These are phyloP conservation scores for Lophiotrema nucula DNA, from an alignment of 495 filamentous ascomycete species.

Conservation along the genomic window DNA sequence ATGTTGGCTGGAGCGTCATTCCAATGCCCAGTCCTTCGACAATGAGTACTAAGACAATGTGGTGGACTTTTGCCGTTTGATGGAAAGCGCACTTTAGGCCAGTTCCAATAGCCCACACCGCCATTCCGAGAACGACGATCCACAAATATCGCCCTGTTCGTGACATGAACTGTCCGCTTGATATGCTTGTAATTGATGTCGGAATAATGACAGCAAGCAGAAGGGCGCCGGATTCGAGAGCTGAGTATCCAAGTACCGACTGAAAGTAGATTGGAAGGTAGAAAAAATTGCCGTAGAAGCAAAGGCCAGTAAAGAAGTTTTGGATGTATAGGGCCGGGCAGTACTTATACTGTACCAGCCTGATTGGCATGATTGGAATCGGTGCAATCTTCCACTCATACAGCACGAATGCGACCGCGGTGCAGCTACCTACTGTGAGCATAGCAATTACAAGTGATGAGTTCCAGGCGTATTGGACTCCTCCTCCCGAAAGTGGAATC, in stretches of 20 bases:
- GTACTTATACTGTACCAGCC: slow-evolving; percentile 56
- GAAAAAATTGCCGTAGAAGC: slow-evolving; percentile 57
- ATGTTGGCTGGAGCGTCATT: slow-evolving; percentile 58
- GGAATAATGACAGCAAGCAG: slow-evolving; percentile 54
- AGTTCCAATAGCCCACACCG: slow-evolving; percentile 54
- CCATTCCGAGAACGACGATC: slow-evolving; percentile 57
- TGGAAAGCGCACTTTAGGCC: slow-evolving; percentile 55
- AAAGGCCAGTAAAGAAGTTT: slow-evolving; percentile 59
- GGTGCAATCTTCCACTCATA: slow-evolving; percentile 59
- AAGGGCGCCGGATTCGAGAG: slow-evolving; percentile 47
- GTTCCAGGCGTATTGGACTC: slow-evolving; percentile 59
- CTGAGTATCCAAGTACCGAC: slow-evolving; percentile 41
- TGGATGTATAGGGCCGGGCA: slow-evolving; percentile 56
- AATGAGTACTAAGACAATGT: slow-evolving; percentile 53
- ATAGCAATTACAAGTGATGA: slow-evolving; percentile 63
- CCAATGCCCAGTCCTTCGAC: slow-evolving; percentile 58
- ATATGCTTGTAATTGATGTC: slow-evolving; percentile 53
- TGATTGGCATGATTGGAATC: slow-evolving; percentile 61
- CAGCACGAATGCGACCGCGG: slow-evolving; percentile 51
- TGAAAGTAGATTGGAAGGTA: slow-evolving; percentile 52
- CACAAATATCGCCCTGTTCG: slow-evolving; percentile 56
- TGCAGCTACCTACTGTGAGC: slow-evolving; percentile 53
- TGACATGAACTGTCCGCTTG: slow-evolving; percentile 59
- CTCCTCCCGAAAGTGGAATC: slow-evolving; percentile 63
- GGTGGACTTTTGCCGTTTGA: slow-evolving; percentile 46